A percentile compares a stretch with the other conserved stretches of the same genome.
Conservation (phyloP, 495 filamentous ascomycete genomes). For the Glarea lozoyensis region DNA sequence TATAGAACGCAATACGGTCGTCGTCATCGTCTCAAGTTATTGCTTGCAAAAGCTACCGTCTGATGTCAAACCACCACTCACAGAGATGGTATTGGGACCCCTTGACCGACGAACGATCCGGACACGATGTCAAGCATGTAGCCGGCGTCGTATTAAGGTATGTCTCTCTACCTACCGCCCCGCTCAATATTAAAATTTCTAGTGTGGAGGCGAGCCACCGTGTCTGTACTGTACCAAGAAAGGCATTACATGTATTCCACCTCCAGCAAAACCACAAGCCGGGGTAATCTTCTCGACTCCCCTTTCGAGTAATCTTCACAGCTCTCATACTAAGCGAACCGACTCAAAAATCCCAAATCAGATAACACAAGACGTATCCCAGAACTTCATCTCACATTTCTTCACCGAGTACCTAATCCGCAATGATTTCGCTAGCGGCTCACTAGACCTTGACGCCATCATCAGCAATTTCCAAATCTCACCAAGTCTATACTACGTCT, state of each 20-base stretch:
- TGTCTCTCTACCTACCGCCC: background rate
- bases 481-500: conserved; percentile 6
- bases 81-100: too few relatives aligned
- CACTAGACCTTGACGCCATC: background rate
- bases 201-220: conserved; percentile 13
- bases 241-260: background rate
- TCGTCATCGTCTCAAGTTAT: too few relatives aligned
- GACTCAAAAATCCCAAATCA: too few relatives aligned
- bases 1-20: too few relatives aligned
- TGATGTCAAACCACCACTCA: too few relatives aligned
- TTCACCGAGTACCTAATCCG: conserved; percentile 3
- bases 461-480: conserved; percentile 1
- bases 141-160: conserved; percentile 12
- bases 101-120: conserved; percentile 3
- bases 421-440: conserved; percentile 6
- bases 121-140: conserved; percentile 8
- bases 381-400: background rate
- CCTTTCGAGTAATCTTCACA: background rate
- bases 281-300: conserved; percentile 1
- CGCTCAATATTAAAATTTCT: background rate
- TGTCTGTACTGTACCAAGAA: conserved; percentile 15
- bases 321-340: background rate
- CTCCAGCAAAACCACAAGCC: conserved; percentile 2
- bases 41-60: too few relatives aligned
- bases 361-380: too few relatives aligned